These are phyloP conservation scores for Syzygium oleosum DNA, from an alignment of 345 rosid species.

Conservation along the genomic window DNA sequence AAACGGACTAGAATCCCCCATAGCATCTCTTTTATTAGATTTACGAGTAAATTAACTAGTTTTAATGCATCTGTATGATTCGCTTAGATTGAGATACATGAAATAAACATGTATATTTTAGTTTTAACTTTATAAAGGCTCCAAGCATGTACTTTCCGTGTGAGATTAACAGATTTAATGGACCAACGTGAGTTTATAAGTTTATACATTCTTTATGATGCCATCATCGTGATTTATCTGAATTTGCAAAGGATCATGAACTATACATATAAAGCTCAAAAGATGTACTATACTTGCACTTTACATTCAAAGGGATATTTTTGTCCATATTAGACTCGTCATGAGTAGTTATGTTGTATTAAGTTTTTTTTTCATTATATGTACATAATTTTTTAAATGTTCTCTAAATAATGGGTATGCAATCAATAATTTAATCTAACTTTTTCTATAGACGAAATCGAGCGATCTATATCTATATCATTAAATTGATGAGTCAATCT, in stretches of 20 bases:
- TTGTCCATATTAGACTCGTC: background rate
- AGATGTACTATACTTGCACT: background rate
- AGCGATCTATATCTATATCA: background rate
- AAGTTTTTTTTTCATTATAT: background rate
- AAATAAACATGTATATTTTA: background rate
- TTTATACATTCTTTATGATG: background rate
- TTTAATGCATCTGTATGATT: background rate
- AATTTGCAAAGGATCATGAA: background rate
- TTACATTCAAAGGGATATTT: background rate
- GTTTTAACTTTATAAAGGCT: background rate
- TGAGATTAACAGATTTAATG: background rate
- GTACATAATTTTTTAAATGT: background rate
- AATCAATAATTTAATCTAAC: background rate
- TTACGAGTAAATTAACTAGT: background rate
- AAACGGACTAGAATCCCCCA: background rate
- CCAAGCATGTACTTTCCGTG: background rate
- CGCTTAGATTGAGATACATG: background rate
- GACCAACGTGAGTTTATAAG: background rate
- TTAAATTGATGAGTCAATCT: background rate
- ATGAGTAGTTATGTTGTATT: too few species aligned
- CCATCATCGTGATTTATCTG: background rate
- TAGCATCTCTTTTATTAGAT: background rate
- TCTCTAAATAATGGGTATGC: background rate
- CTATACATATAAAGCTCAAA: too few species aligned
- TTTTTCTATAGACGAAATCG: fast-evolving